Conservation (phyloP, 495 filamentous ascomycete genomes). For the Annulohypoxylon nitens region DNA sequence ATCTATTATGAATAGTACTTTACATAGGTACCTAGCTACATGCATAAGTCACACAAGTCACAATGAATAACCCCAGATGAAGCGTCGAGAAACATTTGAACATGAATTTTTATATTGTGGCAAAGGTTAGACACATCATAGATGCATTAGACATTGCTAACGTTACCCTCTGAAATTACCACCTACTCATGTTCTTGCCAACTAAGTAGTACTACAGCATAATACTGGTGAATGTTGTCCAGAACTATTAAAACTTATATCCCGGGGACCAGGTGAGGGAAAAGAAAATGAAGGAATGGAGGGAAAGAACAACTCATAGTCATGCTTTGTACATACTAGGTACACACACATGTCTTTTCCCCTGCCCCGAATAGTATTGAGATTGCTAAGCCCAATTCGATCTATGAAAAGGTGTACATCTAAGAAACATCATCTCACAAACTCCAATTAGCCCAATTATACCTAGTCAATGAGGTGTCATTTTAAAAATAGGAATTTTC, state of each 20-base stretch:
- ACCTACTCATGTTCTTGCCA: not conserved
- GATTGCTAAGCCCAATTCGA: slow-evolving; percentile 13
- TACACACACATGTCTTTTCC: not conserved
- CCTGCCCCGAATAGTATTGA: slow-evolving; percentile 9
- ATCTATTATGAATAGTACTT: not conserved
- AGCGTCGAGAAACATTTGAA: slow-evolving; percentile 4
- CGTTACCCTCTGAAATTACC: not conserved
- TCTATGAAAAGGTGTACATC: slow-evolving; percentile 15
- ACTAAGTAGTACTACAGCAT: no score
- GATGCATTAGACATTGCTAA: slow-evolving; percentile 19
- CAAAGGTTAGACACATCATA: slow-evolving; percentile 13
- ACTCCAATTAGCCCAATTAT: not conserved
- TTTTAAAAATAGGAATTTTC: slow-evolving; percentile 12
- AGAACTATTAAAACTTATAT: not conserved
- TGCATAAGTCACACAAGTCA: slow-evolving; percentile 9
- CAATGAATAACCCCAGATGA: slow-evolving; percentile 1
- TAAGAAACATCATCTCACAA: not conserved
- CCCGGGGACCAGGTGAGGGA: not conserved
- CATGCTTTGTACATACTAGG: not conserved
- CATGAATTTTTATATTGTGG: slow-evolving; percentile 11
- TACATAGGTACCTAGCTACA: not conserved
- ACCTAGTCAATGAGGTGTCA: not conserved
- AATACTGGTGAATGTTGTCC: not conserved
- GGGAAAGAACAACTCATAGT: slow-evolving; percentile 1
- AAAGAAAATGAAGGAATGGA: slow-evolving; percentile 9